Base-by-base conservation (phyloP, 805 yeast genomes). In the Torulaspora delbrueckii region DNA sequence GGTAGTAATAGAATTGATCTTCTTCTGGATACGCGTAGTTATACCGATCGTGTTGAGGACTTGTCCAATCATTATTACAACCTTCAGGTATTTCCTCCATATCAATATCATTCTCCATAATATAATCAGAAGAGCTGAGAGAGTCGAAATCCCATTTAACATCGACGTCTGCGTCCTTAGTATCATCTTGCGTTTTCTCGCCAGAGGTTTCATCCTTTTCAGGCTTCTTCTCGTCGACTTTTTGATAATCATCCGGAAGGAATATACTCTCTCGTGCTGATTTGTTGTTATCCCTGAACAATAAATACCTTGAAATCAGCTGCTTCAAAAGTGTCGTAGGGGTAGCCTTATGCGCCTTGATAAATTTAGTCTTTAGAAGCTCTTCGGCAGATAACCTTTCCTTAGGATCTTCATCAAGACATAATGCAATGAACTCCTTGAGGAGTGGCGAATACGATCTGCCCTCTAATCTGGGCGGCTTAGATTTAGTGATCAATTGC, bases 401-500 rank as follows among this genome's bases (percentile, higher is more conserved):
- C 12, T 79, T 83, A 0, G 98, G 96, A 47, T 85, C 86, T 65
- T 95, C 99, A 63, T 95, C 98, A 35, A 93, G 72, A 67, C 98
- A 91, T 38, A 84, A 69, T 0, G 99, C 96, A 42, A 95, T 82
- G 46, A 88, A 79, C 62, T 93, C 98, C 57, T 90, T 93, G 45
- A 93, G 69, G 1, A 75, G 65, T 0, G 85, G 63, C 0, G 95
- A 78, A 62, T 86, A 88, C 48, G 82, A 86, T 42, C 90, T 71
- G 6, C 98, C 98, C 62, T 93, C 99, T 46, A 93, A 70, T 50
- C 99, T 75, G 3, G 99, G 96, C 4, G 99, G 99, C 44, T 90
- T 86, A 54, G 86, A 87, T 54, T 89, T 86, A 0, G 96, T 86
- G 40, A 93, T 89, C 66, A 93, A 70, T 60, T 88, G 90, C 89